Base-by-base conservation (phyloP, 495 filamentous ascomycete genomes). In the Oleoguttula mirabilis region DNA sequence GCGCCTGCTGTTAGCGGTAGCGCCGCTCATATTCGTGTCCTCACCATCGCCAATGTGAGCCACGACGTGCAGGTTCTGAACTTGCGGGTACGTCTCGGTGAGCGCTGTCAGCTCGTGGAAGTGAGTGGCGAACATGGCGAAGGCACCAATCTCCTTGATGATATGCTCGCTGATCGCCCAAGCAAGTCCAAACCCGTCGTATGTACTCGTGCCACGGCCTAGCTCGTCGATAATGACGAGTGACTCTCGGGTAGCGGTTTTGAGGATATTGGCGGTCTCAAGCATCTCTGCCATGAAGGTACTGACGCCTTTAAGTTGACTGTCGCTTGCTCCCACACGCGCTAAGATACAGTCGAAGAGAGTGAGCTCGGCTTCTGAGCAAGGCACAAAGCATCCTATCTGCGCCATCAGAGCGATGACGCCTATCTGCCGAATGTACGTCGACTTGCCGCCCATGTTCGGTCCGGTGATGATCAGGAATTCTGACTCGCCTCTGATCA, bases 271-370 rank as follows among this genome's bases (percentile, higher is more conserved):
- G 43, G 90, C 84, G 0, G 90, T 99, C 57, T 99, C 90, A 20
- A 99, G 72, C 90, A 99, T 99, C 66, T 99, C 90, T 0, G 92
- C 92, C 92, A 99, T 99, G 69, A 99, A 99, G 0, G 90, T 99
- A 30, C 85, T 93, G 6, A 99, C 92, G 25, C 90, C 90, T 63
- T 99, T 99, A 27, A 99, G 76, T 58, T 96, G 90, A 5, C 82
- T 88, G 61, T 99, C 90, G 56, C 80, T 87, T 3, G 90, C 90
- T 38, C 90, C 90, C 3, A 99, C 90, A 50, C 90, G 81, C 7
- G 90, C 92, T 24, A 99, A 84, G 43, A 99, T 95, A 57, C 84
- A 92, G 64, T 99, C 90, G 61, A 96, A 99, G 44, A 99, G 85
- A 19, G 86, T 93, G 39, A 99, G 65, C 54, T 94, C 87, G 14